A percentile compares a stretch with the other conserved stretches of the same genome.
Conservation (phyloP, 2,329 filamentous ascomycete genomes). For the Trichoderma guizhouense region DNA sequence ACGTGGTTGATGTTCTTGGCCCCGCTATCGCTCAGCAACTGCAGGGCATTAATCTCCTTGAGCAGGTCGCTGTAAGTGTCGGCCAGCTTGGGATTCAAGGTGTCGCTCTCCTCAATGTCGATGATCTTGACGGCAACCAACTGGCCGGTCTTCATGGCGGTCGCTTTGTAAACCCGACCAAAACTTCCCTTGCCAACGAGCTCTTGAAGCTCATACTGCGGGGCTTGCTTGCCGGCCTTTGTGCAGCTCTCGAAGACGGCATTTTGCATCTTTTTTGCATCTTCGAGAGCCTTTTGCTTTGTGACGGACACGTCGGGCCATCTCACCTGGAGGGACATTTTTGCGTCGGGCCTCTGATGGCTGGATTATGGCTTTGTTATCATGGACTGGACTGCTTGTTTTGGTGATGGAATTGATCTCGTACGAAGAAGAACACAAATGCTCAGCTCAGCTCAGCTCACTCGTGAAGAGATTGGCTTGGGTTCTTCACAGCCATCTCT, state of each 20-base stretch:
- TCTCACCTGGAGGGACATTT: conserved; percentile 43
- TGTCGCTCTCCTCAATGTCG: conserved; percentile 76
- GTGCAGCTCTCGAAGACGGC: conserved; percentile 60
- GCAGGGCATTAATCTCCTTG: conserved; percentile 66
- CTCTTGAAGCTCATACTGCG: conserved; percentile 66
- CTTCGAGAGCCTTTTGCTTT: conserved; percentile 61
- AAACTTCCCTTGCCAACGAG: conserved; percentile 74
- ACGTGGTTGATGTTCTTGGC: conserved; percentile 79
- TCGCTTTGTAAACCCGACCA: conserved; percentile 69
- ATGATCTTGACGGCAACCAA: conserved; percentile 79
- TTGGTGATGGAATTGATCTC: not conserved
- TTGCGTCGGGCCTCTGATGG: not conserved
- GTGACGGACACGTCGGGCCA: conserved; percentile 44
- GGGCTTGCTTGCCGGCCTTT: conserved; percentile 57
- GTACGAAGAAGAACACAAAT: not conserved
- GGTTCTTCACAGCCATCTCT: not conserved
- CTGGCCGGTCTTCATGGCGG: conserved; percentile 42
- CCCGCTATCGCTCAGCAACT: conserved; percentile 68
- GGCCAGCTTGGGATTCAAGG: conserved; percentile 59
- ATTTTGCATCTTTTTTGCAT: conserved; percentile 68
- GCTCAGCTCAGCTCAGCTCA: not conserved
- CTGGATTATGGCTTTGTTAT: not conserved
- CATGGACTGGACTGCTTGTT: not conserved
- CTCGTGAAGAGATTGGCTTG: not conserved
- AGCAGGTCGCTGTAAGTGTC: conserved; percentile 68